Evolutionary conservation across 768 basidiomycete genomes (phyloP), one percentile per base, ranked within the genome.

Genomic region (Mycena olivaceomarginata): DNA sequence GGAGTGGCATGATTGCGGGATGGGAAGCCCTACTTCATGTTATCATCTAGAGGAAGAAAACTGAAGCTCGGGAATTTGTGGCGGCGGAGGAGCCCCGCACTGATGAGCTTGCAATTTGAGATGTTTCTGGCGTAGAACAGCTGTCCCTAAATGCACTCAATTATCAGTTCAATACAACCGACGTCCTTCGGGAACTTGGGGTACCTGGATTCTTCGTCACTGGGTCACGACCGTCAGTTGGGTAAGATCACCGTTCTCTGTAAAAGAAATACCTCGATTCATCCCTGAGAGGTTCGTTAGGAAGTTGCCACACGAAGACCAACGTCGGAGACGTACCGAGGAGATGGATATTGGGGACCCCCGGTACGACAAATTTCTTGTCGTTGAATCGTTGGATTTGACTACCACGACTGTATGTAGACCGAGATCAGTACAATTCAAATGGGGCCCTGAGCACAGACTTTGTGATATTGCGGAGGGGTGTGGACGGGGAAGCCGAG

Each of bases 331-430:
- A 67, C 73, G 20, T 39, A 68, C 73, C n/a, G 66, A 62, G 4
- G 72, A 74, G 13, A 74, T 74, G 4, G 72, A 74, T 45, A 74
- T 74, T 4, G 73, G 73, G 5, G 73, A 74, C 11, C 73, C n/a
- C 41, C 46, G 60, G 46, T 3, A 67, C n/a, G 10, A 48, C 40
- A 4, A 20, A 0, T 16, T 48, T 51, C 9, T 68, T 62, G 25
- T 11, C n/a, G 7, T 18, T 22, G 15, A 48, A 7, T 31, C 37
- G 46, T 10, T 40, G 63, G 51, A n/a, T 64, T 64, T 1, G 45
- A 10, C 25, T 25, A 25, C 25, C 25, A 25, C 25, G 25, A 25
- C 45, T 22, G 11, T 39, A 15, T n/a, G 37, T 72, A 46, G 2
- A 3, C 25, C 10, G 4, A 22, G 20, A 65, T 53, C 4, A 45